A percentile compares a stretch with the other conserved stretches of the same genome.
These are phyloP conservation scores for Paraphaeosphaeria minitans DNA, from an alignment of 2,329 filamentous ascomycete species.

Conservation along the genomic window DNA sequence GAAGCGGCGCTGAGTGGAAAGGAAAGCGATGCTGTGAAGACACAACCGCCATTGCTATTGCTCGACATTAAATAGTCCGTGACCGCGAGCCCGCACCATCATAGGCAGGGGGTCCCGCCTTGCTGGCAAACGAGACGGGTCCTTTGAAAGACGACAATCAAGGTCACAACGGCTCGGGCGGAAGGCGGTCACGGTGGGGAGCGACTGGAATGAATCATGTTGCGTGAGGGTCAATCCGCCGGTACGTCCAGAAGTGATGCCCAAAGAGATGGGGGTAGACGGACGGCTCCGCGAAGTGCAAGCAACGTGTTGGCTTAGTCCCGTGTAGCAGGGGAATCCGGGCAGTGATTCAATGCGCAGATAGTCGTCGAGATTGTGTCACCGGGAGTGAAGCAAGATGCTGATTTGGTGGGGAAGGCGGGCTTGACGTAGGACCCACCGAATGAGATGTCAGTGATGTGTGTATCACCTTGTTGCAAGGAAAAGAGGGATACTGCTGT, in stretches of 20 bases:
- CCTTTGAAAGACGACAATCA: constrained; percentile 33
- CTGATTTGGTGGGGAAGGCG: constrained; percentile 8
- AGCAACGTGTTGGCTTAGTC: constrained; percentile 5
- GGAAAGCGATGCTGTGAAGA: constrained; percentile 21
- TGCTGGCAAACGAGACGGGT: constrained; percentile 32
- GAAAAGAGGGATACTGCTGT: constrained; percentile 3
- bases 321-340: constrained; percentile 7
- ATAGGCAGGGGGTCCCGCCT: constrained; percentile 26
- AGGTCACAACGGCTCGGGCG: constrained; percentile 42
- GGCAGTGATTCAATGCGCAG: constrained; percentile 1
- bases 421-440: not conserved
- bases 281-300: not conserved
- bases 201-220: constrained; percentile 32
- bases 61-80: constrained; percentile 37
- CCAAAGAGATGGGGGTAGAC: constrained; percentile 4
- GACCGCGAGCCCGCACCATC: constrained; percentile 17
- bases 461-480: constrained; percentile 3
- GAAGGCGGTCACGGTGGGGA: constrained; percentile 33
- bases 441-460: not conserved
- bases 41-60: constrained; percentile 23
- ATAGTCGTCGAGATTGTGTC: constrained; percentile 3
- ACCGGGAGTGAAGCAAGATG: not conserved
- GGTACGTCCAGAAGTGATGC: constrained; percentile 1
- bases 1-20: constrained; percentile 9
- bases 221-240: not conserved